Evolutionary conservation across 1,139 yeast species (phyloP).

Genomic region (Diutina sp.): DNA sequence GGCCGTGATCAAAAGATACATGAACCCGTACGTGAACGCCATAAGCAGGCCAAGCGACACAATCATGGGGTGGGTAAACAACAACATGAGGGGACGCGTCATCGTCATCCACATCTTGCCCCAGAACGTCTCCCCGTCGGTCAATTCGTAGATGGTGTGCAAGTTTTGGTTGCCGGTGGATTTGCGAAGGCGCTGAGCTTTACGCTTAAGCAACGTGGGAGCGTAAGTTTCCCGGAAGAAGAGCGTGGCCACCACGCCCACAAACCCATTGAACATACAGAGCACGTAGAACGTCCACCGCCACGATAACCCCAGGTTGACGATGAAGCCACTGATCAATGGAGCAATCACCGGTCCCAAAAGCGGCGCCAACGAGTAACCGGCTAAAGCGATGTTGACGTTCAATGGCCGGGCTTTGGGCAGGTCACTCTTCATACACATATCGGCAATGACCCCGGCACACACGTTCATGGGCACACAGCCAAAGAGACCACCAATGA

Average conservation of each 20-base stretch:
- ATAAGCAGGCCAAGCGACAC: constrained; percentile 20
- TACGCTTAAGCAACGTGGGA: constrained; percentile 22
- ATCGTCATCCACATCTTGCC: constrained; percentile 24
- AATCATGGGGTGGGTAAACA: constrained; percentile 51
- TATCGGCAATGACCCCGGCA: constrained; percentile 2
- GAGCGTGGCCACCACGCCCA: constrained; percentile 22
- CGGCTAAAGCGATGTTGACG: constrained; percentile 24
- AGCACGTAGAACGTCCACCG: constrained; percentile 33
- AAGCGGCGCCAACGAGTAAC: constrained; percentile 27
- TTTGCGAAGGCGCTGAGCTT: constrained; percentile 19
- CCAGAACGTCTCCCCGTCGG: constrained; percentile 12
- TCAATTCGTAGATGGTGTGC: constrained; percentile 30
- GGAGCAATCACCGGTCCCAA: constrained; percentile 38
- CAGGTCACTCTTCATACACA: constrained; percentile 2
- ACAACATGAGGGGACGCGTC: constrained; percentile 39
- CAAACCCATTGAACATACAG: constrained; percentile 27
- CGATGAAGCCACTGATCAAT: background rate
- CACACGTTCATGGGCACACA: constrained; percentile 2
- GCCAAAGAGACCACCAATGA: constrained; percentile 27
- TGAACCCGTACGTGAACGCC: constrained; percentile 54
- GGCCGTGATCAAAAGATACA: constrained; percentile 47
- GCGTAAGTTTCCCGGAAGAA: constrained; percentile 29
- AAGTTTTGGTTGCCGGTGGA: constrained; percentile 24
- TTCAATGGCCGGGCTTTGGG: background rate
- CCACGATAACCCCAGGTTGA: constrained; percentile 13